phyloP scores from a whole-genome alignment of 2,329 filamentous ascomycete genomes.

The Pestalotiopsis fici region DNA sequence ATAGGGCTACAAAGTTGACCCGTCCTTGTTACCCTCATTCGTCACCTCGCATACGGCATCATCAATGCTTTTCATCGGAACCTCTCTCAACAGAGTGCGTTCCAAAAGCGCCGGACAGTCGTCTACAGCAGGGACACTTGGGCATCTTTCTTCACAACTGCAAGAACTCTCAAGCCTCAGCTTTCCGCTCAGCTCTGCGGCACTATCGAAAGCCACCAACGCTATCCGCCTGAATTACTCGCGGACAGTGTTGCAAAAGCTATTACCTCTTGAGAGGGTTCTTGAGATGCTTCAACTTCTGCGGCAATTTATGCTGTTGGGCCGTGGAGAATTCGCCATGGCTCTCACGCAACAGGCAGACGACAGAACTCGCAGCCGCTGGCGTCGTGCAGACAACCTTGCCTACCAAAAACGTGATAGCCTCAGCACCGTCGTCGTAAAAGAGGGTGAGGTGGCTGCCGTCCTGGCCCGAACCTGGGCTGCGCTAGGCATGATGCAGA shows the following conservation, averaged over 20 bases:
- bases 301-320: conserved; percentile 84
- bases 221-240: conserved; percentile 81
- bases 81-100: conserved; percentile 82
- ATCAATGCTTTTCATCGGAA: conserved; percentile 89
- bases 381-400: conserved; percentile 63
- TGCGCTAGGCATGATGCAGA: conserved; percentile 73
- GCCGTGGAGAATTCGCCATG: conserved; percentile 88
- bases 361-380: conserved; percentile 72
- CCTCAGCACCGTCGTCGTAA: conserved; percentile 68
- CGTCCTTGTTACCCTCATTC: conserved; percentile 73
- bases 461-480: conserved; percentile 79
- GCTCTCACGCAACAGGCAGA: conserved; percentile 85
- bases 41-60: conserved; percentile 72
- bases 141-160: conserved; percentile 69
- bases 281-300: conserved; percentile 76
- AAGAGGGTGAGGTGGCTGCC: conserved; percentile 82
- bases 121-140: conserved; percentile 49
- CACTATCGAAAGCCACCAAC: conserved; percentile 71
- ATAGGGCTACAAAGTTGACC: conserved; percentile 61
- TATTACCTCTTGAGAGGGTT: conserved; percentile 77
- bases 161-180: conserved; percentile 66
- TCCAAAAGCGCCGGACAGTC: conserved; percentile 47
- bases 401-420: conserved; percentile 59
- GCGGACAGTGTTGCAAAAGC: conserved; percentile 77
- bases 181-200: conserved; percentile 73